A percentile compares a stretch with the other conserved stretches of the same genome.
phyloP scores from a whole-genome alignment of 306 rosid genomes.

The Trichosanthes cucumerina region DNA sequence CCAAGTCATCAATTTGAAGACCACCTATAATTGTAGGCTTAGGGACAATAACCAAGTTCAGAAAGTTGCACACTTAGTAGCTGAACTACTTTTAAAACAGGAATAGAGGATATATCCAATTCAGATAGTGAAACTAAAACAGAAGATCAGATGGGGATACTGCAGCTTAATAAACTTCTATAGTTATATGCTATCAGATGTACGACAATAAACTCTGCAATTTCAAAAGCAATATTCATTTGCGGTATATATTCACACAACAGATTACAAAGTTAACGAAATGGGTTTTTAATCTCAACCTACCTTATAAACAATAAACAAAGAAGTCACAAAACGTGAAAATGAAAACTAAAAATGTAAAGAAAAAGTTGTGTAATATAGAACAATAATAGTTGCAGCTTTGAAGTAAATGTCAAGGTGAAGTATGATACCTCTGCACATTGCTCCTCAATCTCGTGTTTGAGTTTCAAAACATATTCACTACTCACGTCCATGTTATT shows the following conservation, averaged over 20 bases:
- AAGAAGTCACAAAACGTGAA: neutral
- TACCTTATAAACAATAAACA: neutral
- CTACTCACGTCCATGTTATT: conserved; percentile 86
- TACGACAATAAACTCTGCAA: neutral
- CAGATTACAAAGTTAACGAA: neutral
- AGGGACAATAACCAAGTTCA: neutral
- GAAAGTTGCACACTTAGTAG: neutral
- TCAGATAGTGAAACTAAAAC: neutral
- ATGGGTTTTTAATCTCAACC: neutral
- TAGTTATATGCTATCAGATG: neutral
- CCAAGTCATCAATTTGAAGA: neutral
- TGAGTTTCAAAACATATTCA: conserved; percentile 81
- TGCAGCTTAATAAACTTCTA: neutral
- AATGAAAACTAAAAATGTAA: neutral
- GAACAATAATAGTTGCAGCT: neutral
- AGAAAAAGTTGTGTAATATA: neutral
- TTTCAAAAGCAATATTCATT: neutral
- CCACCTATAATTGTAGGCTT: neutral
- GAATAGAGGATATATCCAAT: neutral
- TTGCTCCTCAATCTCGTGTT: conserved; percentile 87
- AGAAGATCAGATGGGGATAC: neutral
- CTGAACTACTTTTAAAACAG: neutral
- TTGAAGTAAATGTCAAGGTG: neutral
- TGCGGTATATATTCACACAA: neutral
- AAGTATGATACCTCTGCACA: conserved; percentile 62